Evolutionary conservation across 495 filamentous ascomycete species (phyloP).

Genomic region (Neurospora sp.): DNA sequence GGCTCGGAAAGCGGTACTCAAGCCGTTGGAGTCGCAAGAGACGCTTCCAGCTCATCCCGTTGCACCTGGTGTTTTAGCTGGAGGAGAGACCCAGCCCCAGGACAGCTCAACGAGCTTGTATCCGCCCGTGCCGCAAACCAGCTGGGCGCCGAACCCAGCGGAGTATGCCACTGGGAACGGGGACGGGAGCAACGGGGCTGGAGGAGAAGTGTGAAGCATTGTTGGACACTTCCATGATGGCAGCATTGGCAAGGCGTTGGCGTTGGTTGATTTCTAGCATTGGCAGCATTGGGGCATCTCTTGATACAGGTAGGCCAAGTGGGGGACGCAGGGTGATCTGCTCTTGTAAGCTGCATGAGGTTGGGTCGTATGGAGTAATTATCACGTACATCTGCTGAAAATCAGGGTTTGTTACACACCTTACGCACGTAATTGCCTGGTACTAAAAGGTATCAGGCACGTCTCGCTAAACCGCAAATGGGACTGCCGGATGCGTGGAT

Average conservation of each 20-base stretch:
- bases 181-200: not conserved
- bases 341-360: not conserved
- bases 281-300: not conserved
- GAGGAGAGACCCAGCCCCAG: not conserved
- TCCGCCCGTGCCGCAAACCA: not conserved
- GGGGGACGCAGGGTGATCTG: not conserved
- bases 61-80: not conserved
- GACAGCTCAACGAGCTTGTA: not conserved
- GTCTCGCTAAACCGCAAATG: not conserved
- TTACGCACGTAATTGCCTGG: not conserved
- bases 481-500: not conserved
- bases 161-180: not conserved
- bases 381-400: not conserved
- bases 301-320: not conserved
- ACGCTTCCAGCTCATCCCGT: not conserved
- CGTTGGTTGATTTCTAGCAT: not conserved
- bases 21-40: not conserved
- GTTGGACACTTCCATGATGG: not conserved
- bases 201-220: not conserved
- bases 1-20: not conserved
- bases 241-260: not conserved
- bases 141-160: not conserved
- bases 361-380: not conserved
- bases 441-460: not conserved
- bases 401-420: not conserved